These are phyloP conservation scores for Cymbopogon flexuosus DNA, from an alignment of 202 grass and related monocot genomes.

Conservation along the genomic window DNA sequence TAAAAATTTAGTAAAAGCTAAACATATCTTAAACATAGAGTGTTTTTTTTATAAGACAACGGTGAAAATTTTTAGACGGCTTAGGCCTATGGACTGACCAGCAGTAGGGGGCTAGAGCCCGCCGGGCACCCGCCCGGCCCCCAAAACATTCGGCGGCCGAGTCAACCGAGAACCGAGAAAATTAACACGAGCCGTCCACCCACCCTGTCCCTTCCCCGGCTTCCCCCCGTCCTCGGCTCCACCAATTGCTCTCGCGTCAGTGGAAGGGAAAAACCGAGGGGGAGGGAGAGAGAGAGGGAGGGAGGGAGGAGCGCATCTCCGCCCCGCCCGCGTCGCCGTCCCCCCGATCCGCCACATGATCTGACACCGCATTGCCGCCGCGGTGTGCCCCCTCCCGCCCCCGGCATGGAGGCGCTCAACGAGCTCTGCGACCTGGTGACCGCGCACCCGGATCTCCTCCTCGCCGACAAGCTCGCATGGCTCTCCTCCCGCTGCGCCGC, in stretches of 20 bases:
- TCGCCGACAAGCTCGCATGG: constrained; percentile 95
- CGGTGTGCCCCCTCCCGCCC: constrained; percentile 8
- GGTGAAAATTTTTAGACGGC: too few species aligned
- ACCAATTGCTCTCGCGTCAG: constrained; percentile 43
- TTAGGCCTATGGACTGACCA: too few species aligned
- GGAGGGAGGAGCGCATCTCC: constrained; percentile 34
- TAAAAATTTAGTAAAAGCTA: too few species aligned
- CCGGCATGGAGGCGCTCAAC: constrained; percentile 78
- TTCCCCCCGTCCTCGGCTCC: constrained; percentile 34
- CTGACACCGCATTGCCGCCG: constrained; percentile 47
- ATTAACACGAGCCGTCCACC: constrained; percentile 28
- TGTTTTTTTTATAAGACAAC: too few species aligned
- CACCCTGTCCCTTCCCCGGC: background rate
- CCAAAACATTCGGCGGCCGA: constrained; percentile 18
- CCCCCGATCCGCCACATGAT: constrained; percentile 45
- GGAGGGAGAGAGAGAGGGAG: background rate
- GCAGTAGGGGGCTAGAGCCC: too few species aligned
- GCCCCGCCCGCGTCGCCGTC: constrained; percentile 1
- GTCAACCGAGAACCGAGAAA: constrained; percentile 33
- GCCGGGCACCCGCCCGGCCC: too few species aligned
- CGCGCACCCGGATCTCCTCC: constrained; percentile 80
- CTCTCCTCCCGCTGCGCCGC: constrained; percentile 72
- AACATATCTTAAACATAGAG: too few species aligned
- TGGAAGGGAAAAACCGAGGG: constrained; percentile 6
- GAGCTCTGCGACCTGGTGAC: constrained; percentile 94